Evolutionary conservation across 768 basidiomycete species (phyloP).

Genomic region (Stropharia rugosoannulata): DNA sequence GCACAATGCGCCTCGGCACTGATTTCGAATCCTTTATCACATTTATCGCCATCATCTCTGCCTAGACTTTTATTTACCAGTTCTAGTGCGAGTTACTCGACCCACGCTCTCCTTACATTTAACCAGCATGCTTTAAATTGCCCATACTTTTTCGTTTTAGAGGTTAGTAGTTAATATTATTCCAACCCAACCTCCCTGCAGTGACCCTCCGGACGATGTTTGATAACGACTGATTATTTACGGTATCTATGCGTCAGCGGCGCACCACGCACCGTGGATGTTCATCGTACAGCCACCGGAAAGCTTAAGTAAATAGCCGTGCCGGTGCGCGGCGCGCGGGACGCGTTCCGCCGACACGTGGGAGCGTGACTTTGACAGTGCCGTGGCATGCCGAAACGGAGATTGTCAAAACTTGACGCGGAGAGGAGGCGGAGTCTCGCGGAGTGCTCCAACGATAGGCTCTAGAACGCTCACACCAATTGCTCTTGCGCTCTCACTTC

Average conservation of each 20-base stretch:
- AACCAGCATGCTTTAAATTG: background rate
- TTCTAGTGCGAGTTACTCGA: background rate
- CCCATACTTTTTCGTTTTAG: background rate
- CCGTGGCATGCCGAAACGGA: too few species aligned
- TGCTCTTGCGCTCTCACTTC: too few species aligned
- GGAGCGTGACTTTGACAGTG: background rate
- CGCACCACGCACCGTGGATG: background rate
- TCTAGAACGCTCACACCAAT: too few species aligned
- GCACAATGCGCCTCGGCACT: background rate
- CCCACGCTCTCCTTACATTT: background rate
- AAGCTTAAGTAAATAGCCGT: conserved; percentile 2
- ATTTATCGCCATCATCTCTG: background rate
- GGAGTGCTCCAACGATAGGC: too few species aligned
- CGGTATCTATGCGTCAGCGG: background rate
- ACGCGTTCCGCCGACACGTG: background rate
- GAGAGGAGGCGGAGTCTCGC: too few species aligned
- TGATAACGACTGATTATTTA: background rate
- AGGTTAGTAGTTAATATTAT: background rate
- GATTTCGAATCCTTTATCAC: background rate
- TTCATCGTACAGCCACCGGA: conserved; percentile 4
- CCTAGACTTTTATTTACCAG: background rate
- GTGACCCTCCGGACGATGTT: background rate
- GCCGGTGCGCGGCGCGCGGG: background rate
- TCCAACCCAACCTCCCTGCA: background rate
- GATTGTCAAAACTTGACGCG: too few species aligned